These are phyloP conservation scores for Cladophialophora yegresii DNA, from an alignment of 2,329 filamentous ascomycete species.

Conservation along the genomic window DNA sequence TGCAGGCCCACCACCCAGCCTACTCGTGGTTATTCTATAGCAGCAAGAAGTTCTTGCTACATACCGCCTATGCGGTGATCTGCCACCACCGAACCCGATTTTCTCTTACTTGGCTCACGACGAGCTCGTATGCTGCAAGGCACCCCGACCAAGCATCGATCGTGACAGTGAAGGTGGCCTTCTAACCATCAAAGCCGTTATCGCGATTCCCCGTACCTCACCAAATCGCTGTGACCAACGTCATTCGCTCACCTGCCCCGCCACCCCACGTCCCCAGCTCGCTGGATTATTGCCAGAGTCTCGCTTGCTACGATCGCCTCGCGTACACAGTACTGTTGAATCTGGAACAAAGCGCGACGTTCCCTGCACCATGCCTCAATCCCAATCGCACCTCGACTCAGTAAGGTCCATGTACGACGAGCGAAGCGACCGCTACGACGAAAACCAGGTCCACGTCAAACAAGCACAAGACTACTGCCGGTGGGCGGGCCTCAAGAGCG, in stretches of 20 bases:
- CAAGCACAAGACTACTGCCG: slow-evolving; percentile 24
- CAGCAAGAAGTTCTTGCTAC: too few species aligned
- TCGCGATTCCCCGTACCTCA: too few species aligned
- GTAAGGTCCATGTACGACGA: slow-evolving; percentile 26
- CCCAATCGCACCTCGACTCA: slow-evolving; percentile 13
- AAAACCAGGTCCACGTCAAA: slow-evolving; percentile 21
- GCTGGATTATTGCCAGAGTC: background rate
- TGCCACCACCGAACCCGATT: too few species aligned
- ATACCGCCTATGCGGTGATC: too few species aligned
- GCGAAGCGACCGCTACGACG: slow-evolving; percentile 25
- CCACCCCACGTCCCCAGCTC: too few species aligned
- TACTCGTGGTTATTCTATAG: too few species aligned
- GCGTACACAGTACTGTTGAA: background rate
- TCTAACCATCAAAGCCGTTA: too few species aligned
- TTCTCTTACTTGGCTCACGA: background rate
- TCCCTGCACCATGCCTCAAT: slow-evolving; percentile 8
- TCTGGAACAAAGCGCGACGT: background rate
- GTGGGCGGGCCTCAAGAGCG: slow-evolving; percentile 35
- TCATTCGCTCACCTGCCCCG: background rate
- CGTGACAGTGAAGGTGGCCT: background rate
- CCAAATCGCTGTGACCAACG: background rate
- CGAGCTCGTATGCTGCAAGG: background rate
- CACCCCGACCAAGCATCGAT: background rate
- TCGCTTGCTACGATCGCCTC: background rate
- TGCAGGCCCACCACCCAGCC: too few species aligned